Evolutionary conservation across 2,329 filamentous ascomycete species (phyloP).

Genomic region (Fusarium nurragi): DNA sequence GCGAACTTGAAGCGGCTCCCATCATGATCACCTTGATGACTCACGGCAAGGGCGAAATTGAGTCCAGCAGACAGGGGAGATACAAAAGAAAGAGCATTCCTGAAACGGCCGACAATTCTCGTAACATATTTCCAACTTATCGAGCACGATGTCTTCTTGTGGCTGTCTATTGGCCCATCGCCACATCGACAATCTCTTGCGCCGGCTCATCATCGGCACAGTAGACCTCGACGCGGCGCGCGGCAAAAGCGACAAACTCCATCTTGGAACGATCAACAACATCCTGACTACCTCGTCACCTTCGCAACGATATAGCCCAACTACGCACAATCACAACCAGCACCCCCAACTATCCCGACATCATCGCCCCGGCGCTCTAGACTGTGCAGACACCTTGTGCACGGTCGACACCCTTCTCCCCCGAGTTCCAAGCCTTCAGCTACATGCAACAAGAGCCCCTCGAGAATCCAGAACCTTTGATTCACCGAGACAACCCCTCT

Average conservation of each 20-base stretch:
- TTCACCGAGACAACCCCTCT: conserved; percentile 51
- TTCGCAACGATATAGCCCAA: conserved; percentile 28
- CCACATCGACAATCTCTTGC: conserved; percentile 15
- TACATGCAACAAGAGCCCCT: conserved; percentile 72
- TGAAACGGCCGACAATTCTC: not conserved
- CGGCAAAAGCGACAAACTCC: conserved; percentile 39
- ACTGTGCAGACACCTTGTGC: conserved; percentile 63
- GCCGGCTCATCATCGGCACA: conserved; percentile 47
- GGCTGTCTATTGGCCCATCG: conserved; percentile 25
- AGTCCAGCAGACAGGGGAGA: not conserved
- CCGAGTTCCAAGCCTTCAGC: conserved; percentile 54
- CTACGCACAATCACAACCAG: conserved; percentile 22
- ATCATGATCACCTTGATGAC: conserved; percentile 16
- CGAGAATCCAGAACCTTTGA: conserved; percentile 57
- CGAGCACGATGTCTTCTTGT: conserved; percentile 29
- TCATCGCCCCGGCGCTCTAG: conserved; percentile 40
- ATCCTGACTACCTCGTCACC: conserved; percentile 24
- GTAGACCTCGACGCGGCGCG: conserved; percentile 36
- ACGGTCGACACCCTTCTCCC: conserved; percentile 56
- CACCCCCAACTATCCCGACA: not conserved
- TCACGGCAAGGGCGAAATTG: conserved; percentile 5
- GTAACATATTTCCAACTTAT: conserved; percentile 7
- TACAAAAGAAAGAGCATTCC: not conserved
- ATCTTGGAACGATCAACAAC: conserved; percentile 33
- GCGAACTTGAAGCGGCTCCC: conserved; percentile 7